Conservation (phyloP, 768 basidiomycete genomes). For the Rhizopogon vulgaris region DNA sequence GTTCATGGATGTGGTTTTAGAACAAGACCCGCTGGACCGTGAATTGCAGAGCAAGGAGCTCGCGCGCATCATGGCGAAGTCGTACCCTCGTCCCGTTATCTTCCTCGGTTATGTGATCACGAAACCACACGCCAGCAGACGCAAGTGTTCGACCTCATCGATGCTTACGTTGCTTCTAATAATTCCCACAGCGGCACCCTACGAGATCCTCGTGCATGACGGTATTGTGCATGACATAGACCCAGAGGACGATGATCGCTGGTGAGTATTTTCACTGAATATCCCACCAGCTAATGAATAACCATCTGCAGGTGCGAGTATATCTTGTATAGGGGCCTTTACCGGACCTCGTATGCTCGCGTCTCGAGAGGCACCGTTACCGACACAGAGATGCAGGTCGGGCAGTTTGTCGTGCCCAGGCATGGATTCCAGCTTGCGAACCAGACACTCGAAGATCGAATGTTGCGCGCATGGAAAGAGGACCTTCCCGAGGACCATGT, state of each 20-base stretch:
- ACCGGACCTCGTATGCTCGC: constrained; percentile 77
- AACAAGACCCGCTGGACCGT: constrained; percentile 85
- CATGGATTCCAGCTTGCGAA: constrained; percentile 49
- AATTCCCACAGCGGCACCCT: constrained; percentile 54
- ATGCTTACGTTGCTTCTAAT: constrained; percentile 7
- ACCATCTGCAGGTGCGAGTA: constrained; percentile 71
- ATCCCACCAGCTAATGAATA: neutral
- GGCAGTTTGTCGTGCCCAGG: constrained; percentile 72
- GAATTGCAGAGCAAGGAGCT: constrained; percentile 79
- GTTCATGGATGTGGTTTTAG: constrained; percentile 29
- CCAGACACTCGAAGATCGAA: constrained; percentile 56
- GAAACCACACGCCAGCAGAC: constrained; percentile 53
- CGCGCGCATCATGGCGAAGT: constrained; percentile 68
- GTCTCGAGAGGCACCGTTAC: constrained; percentile 80
- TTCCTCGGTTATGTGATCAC: constrained; percentile 83
- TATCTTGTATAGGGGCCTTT: constrained; percentile 76
- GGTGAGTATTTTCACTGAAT: constrained; percentile 33
- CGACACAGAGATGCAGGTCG: constrained; percentile 87
- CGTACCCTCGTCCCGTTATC: constrained; percentile 67
- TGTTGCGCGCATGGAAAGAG: constrained; percentile 62
- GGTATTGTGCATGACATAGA: constrained; percentile 80
- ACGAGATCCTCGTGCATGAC: constrained; percentile 70
- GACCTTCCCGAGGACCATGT: constrained; percentile 61
- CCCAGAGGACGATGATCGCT: constrained; percentile 61
- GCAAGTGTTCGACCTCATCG: constrained; percentile 32